Base-by-base conservation (phyloP, 306 rosid species). In the Psophocarpus tetragonolobus region DNA sequence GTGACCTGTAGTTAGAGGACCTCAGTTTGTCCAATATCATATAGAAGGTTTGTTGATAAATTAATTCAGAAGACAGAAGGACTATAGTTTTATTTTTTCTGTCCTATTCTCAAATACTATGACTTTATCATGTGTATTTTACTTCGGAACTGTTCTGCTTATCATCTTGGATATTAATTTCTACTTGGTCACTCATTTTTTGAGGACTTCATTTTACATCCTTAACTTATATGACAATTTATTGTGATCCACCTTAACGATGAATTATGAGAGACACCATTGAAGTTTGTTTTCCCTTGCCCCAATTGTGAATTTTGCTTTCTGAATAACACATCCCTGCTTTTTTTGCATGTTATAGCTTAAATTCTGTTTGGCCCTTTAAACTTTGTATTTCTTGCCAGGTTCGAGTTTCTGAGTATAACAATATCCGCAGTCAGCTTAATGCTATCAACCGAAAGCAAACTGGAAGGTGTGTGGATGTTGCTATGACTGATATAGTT, bases 401-500 rank as follows among this genome's bases (percentile, higher is more conserved):
- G 97, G 93, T 93, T 80, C 97, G 98, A 42, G 89, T 90, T 69
- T 73, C 97, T 21, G 97, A 93, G 88, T 91, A 91, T 61, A 91
- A 84, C 79, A 93, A 88, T 57, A 86, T 91, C 80, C 89, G 98
- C 51, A 86, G 98, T 80, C 96, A 90, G 78, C 93, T 93, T 53
- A 93, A 91, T 82, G 91, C 97, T 78, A 90, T 91, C 85, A 93
- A 91, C 74, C 81, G 93, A 74, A 93, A 93, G 93, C 98, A 93
- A 87, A 89, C 90, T 76, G 98, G 98, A 85, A 93, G 96, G 98
- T 93, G 27, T 33, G 56, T 42, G 30, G 53, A 33, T 57, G 1
- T 18, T 80, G 57, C 21, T 23, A 18, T 21, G 58, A n/a, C 18
- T 53, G 39, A 11, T 68, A 3, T 53, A 23, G n/a, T 71, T 63